Evolutionary conservation across 2,329 filamentous ascomycete genomes (phyloP).

Genomic region (Cephalotrichum gorgonifer): DNA sequence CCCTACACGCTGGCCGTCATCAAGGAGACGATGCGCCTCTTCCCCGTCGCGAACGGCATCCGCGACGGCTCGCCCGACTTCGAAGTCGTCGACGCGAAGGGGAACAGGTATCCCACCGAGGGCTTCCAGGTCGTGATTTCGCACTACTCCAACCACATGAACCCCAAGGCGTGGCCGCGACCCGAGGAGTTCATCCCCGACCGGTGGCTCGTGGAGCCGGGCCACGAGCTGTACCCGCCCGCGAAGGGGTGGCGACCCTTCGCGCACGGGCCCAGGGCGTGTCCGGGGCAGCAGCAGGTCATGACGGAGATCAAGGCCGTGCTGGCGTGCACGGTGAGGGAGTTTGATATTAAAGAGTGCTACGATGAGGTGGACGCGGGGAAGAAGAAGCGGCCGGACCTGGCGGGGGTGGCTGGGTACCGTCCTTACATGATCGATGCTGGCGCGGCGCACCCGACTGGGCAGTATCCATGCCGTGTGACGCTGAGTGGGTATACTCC

Average conservation of each 20-base stretch:
- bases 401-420: no score
- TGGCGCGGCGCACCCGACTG: no score
- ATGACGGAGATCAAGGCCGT: constrained; percentile 35
- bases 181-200: constrained; percentile 36
- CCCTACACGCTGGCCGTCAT: constrained; percentile 43
- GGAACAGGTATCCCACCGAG: constrained; percentile 32
- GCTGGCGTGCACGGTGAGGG: constrained; percentile 31
- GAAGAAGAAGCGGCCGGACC: no score
- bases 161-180: constrained; percentile 28
- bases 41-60: constrained; percentile 37
- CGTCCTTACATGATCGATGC: no score
- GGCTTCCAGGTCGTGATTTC: constrained; percentile 30
- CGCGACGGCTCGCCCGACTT: constrained; percentile 24
- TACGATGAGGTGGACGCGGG: no score
- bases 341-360: constrained; percentile 30
- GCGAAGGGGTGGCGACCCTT: constrained; percentile 45
- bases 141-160: constrained; percentile 24
- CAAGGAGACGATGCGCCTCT: constrained; percentile 44
- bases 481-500: no score
- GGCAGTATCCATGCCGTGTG: no score
- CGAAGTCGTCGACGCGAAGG: constrained; percentile 29
- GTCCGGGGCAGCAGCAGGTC: constrained; percentile 28
- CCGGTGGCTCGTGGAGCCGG: constrained; percentile 26
- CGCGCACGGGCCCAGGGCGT: constrained; percentile 41
- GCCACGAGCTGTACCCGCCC: constrained; percentile 19